These are phyloP conservation scores for Nemania bipapillata DNA, from an alignment of 2,329 filamentous ascomycete genomes.

Conservation along the genomic window DNA sequence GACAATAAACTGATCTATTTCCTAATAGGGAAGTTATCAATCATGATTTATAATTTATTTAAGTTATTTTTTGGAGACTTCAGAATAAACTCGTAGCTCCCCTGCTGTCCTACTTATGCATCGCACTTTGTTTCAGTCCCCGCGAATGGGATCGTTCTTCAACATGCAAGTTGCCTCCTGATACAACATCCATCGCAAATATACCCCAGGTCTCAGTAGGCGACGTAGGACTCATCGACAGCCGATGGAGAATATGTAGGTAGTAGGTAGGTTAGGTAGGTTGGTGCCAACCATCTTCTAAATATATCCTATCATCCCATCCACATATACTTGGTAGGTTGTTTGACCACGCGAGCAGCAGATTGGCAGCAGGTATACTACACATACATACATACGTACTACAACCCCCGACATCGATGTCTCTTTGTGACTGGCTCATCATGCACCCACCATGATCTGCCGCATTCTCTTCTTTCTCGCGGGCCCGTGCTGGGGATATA, in stretches of 20 bases:
- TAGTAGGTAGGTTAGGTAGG: background rate
- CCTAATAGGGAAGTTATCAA: constrained; percentile 20
- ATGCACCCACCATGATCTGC: background rate
- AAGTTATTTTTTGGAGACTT: too few relatives aligned
- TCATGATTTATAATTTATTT: background rate
- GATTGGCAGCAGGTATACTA: background rate
- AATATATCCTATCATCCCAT: background rate
- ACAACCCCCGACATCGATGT: background rate
- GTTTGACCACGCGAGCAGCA: background rate
- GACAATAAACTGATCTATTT: constrained; percentile 1
- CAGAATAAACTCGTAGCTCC: background rate
- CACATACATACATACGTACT: too few relatives aligned
- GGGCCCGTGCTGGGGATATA: background rate
- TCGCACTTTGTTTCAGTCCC: constrained; percentile 20
- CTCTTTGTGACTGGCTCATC: background rate
- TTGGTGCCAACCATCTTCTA: background rate
- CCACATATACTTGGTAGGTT: too few relatives aligned
- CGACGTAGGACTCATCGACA: background rate
- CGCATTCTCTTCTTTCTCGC: background rate
- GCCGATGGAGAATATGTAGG: background rate
- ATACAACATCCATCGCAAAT: constrained; percentile 18
- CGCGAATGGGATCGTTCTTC: constrained; percentile 16
- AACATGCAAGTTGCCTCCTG: constrained; percentile 24
- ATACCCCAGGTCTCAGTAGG: background rate
- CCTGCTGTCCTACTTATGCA: background rate